phyloP scores from a whole-genome alignment of 345 rosid genomes.

The Melaleuca quinquenervia region DNA sequence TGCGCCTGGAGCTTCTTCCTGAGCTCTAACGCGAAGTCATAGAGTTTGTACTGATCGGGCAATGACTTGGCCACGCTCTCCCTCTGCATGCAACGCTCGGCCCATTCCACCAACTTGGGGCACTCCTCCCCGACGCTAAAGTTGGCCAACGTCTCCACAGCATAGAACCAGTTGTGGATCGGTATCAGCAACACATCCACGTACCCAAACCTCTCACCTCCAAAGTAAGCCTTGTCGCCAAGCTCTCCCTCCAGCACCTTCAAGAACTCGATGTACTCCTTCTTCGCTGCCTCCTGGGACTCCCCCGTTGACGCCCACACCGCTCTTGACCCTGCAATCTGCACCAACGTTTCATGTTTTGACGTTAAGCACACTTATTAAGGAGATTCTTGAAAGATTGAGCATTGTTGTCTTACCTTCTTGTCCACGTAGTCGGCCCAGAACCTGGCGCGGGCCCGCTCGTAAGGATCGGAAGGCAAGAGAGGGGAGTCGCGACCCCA shows the following conservation, averaged over 20 bases:
- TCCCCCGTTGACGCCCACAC: background rate
- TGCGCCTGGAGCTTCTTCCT: background rate
- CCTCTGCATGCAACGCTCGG: background rate
- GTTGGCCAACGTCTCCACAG: background rate
- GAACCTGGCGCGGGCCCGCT: background rate
- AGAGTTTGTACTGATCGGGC: background rate
- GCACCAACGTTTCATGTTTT: background rate
- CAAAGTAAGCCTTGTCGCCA: background rate
- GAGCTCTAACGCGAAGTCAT: background rate
- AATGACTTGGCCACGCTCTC: background rate
- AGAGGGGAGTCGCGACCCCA: background rate
- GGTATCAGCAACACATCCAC: background rate
- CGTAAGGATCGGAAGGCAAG: background rate
- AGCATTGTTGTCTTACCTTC: background rate
- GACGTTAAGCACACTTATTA: background rate
- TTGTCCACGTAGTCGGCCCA: background rate
- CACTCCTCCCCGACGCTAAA: background rate
- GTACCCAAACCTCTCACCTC: background rate
- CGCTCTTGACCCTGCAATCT: background rate
- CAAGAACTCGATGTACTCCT: background rate
- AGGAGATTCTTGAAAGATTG: background rate
- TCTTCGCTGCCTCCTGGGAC: background rate
- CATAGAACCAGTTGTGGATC: too few species aligned
- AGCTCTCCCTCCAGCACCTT: background rate
- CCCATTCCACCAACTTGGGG: background rate